A percentile compares a stretch with the other conserved stretches of the same genome.
phyloP scores from a whole-genome alignment of 2,329 filamentous ascomycete genomes.

The Fusarium sp. region DNA sequence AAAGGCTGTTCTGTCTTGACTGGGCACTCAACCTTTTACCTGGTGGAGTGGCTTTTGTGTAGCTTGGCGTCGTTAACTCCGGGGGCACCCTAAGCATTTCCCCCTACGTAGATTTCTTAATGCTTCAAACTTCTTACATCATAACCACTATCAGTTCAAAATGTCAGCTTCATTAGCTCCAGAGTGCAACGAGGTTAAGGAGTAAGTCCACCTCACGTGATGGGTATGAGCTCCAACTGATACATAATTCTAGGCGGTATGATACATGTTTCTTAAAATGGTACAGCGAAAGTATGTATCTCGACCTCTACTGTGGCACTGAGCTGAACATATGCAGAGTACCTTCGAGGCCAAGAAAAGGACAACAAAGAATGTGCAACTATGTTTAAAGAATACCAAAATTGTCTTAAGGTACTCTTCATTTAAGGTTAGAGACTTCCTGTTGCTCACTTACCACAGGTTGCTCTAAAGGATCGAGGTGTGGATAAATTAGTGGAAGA shows the following conservation, averaged over 20 bases:
- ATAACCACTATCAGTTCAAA: constrained; percentile 21
- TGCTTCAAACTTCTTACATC: constrained; percentile 32
- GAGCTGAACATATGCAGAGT: constrained; percentile 67
- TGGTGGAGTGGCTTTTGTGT: constrained; percentile 24
- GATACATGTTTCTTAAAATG: constrained; percentile 98
- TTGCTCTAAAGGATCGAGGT: constrained; percentile 84
- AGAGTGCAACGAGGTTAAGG: constrained; percentile 95
- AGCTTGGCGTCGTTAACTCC: constrained; percentile 17
- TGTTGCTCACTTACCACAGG: constrained; percentile 16
- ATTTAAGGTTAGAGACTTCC: neutral
- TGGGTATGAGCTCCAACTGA: neutral
- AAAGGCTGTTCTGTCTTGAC: neutral
- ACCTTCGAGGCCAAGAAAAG: constrained; percentile 83
- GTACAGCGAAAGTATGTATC: constrained; percentile 92
- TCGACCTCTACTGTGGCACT: constrained; percentile 2
- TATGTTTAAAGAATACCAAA: constrained; percentile 88
- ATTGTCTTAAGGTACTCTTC: constrained; percentile 76
- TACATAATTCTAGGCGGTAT: constrained; percentile 72
- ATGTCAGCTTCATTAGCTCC: constrained; percentile 97
- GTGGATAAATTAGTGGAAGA: constrained; percentile 95
- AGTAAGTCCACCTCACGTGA: constrained; percentile 65
- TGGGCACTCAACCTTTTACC: neutral
- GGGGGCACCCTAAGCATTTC: neutral
- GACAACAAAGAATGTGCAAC: constrained; percentile 85
- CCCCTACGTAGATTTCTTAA: constrained; percentile 22